Evolutionary conservation across 1,284 basidiomycete genomes (phyloP).

Genomic region (Boletus smithii): DNA sequence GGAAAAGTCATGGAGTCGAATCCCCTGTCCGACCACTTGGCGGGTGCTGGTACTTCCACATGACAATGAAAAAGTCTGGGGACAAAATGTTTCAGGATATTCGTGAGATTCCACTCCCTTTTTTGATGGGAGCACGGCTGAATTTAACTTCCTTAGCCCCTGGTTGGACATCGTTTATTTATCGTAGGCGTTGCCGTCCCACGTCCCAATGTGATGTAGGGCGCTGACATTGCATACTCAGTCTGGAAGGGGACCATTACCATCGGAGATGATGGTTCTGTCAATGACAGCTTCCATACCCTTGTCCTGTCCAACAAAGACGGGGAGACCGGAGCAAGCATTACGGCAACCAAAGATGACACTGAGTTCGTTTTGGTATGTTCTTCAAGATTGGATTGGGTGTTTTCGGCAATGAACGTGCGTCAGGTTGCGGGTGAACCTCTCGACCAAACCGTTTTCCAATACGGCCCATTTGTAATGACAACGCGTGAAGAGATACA

Average conservation of each 20-base stretch:
- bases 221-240: constrained; percentile 30
- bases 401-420: constrained; percentile 16
- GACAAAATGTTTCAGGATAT: constrained; percentile 80
- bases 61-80: constrained; percentile 64
- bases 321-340: constrained; percentile 58
- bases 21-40: constrained; percentile 89
- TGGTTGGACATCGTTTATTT: constrained; percentile 82
- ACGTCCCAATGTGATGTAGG: background rate
- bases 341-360: constrained; percentile 54
- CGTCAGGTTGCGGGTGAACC: constrained; percentile 80
- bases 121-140: background rate
- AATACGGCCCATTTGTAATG: constrained; percentile 89
- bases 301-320: constrained; percentile 65
- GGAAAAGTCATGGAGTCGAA: constrained; percentile 80
- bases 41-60: constrained; percentile 92
- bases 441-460: constrained; percentile 83
- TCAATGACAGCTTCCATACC: constrained; percentile 68
- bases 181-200: constrained; percentile 48
- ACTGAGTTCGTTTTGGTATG: constrained; percentile 71
- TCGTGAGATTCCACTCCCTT: constrained; percentile 47
- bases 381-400: constrained; percentile 8
- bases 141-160: constrained; percentile 41
- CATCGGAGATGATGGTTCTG: constrained; percentile 51
- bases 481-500: constrained; percentile 78
- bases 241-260: constrained; percentile 65